Percentiles rank a stretch among this genome's conserved stretches.
These are phyloP conservation scores for Sporothrix brunneoviolacea DNA, from an alignment of 2,329 filamentous ascomycete genomes.

Conservation along the genomic window DNA sequence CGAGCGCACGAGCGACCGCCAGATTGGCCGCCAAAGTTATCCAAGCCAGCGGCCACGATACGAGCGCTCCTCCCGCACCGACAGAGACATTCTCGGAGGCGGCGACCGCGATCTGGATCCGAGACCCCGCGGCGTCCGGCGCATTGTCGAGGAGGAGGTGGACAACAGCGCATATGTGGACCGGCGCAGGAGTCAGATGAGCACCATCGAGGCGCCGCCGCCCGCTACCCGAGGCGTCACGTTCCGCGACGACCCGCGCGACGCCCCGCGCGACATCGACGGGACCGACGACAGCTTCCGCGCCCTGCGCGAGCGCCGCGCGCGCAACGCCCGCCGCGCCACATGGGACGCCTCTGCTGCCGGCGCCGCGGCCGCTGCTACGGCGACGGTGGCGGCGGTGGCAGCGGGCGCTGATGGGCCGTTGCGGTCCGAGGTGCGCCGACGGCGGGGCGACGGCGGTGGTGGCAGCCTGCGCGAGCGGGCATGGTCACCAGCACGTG, in stretches of 20 bases:
- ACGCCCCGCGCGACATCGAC: not conserved
- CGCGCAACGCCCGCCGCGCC: not conserved
- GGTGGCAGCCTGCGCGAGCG: not conserved
- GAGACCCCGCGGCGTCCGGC: not conserved
- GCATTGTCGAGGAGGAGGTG: not conserved
- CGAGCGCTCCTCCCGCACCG: no score
- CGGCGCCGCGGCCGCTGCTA: not conserved
- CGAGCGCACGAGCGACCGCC: constrained; percentile 1
- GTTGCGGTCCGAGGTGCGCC: not conserved
- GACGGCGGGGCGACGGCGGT: not conserved
- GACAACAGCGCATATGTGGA: not conserved
- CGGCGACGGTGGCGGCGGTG: not conserved
- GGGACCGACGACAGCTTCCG: constrained; percentile 3
- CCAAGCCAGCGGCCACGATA: not conserved
- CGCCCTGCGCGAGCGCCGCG: constrained; percentile 4
- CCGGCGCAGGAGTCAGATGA: not conserved
- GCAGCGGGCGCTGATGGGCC: not conserved
- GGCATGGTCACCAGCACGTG: not conserved
- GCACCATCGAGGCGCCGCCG: not conserved
- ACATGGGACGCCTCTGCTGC: constrained; percentile 3
- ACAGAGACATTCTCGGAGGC: no score
- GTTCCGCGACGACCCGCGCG: constrained; percentile 3
- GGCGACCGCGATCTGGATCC: no score
- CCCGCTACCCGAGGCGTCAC: not conserved
- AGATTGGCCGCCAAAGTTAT: not conserved